Evolutionary conservation across 192 early-diverging fungal genomes (phyloP).

Genomic region (Geranomyces michiganensis): DNA sequence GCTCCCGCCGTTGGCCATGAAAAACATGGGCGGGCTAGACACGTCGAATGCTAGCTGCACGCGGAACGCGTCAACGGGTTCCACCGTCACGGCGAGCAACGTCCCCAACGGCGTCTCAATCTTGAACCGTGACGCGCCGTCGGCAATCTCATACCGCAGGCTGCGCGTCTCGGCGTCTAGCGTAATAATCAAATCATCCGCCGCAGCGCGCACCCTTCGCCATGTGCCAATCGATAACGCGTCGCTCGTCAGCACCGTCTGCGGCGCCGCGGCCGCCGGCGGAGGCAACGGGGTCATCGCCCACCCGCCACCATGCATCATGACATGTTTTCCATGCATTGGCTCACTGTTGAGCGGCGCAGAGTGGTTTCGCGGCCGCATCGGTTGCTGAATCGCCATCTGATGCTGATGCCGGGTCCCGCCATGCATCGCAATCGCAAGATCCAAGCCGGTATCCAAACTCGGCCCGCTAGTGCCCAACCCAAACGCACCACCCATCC

Average conservation of each 20-base stretch:
- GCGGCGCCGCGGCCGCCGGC: background rate
- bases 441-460: background rate
- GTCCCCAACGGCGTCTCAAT: slow-evolving; percentile 34
- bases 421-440: slow-evolving; percentile 1
- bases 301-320: background rate
- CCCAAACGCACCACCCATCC: slow-evolving; percentile 6
- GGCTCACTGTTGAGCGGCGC: background rate
- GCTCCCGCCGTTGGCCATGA: slow-evolving; percentile 18
- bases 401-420: background rate
- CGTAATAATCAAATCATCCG: slow-evolving; percentile 29
- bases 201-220: slow-evolving; percentile 34
- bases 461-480: background rate
- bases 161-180: background rate
- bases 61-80: slow-evolving; percentile 28
- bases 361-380: slow-evolving; percentile 2
- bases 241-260: slow-evolving; percentile 6
- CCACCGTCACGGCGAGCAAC: slow-evolving; percentile 25
- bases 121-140: slow-evolving; percentile 35
- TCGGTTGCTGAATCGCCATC: background rate
- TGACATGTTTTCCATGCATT: background rate
- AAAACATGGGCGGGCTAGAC: slow-evolving; percentile 13
- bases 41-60: slow-evolving; percentile 21
- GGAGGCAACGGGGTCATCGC: background rate
- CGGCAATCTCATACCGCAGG: slow-evolving; percentile 32
- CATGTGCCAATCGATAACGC: slow-evolving; percentile 41